Percentiles rank a stretch among this genome's conserved stretches.
These are phyloP conservation scores for Rhodotorula paludigena DNA, from an alignment of 768 basidiomycete genomes.

Conservation along the genomic window DNA sequence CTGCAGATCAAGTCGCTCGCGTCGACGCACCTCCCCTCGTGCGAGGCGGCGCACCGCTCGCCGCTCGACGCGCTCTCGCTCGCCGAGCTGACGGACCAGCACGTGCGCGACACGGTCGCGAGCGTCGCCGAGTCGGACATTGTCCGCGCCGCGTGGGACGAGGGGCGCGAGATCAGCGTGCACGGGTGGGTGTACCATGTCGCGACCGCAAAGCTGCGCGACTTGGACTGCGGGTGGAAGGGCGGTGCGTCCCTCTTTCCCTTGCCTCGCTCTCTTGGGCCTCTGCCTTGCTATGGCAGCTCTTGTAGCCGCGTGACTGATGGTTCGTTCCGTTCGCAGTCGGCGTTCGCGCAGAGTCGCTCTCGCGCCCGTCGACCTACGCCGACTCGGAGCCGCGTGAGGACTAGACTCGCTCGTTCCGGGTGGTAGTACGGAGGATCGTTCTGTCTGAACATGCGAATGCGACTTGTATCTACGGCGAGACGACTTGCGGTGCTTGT, in stretches of 20 bases:
- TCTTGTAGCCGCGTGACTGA: neutral
- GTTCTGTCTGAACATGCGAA: too few species aligned
- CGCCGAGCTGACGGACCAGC: slow-evolving; percentile 29
- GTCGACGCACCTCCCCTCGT: slow-evolving; percentile 9
- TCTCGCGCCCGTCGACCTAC: slow-evolving; percentile 31
- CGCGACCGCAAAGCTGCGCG: slow-evolving; percentile 34
- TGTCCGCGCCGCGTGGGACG: slow-evolving; percentile 31
- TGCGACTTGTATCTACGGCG: too few species aligned
- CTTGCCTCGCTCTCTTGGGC: neutral
- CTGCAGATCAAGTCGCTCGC: slow-evolving; percentile 35
- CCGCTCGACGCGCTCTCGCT: slow-evolving; percentile 15
- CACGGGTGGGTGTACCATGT: slow-evolving; percentile 40
- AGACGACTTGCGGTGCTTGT: too few species aligned
- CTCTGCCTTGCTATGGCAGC: neutral
- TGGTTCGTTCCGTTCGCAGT: neutral
- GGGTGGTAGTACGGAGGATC: too few species aligned
- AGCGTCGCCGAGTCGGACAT: slow-evolving; percentile 15
- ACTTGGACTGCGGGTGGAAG: slow-evolving; percentile 33
- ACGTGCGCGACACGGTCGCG: slow-evolving; percentile 29
- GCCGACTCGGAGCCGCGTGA: slow-evolving; percentile 17
- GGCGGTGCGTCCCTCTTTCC: slow-evolving; percentile 10
- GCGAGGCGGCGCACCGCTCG: slow-evolving; percentile 9
- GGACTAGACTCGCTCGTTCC: neutral
- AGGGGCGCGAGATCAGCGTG: slow-evolving; percentile 27
- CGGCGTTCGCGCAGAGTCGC: slow-evolving; percentile 19